Base-by-base conservation (phyloP, 345 rosid genomes). In the Ricinus communis region DNA sequence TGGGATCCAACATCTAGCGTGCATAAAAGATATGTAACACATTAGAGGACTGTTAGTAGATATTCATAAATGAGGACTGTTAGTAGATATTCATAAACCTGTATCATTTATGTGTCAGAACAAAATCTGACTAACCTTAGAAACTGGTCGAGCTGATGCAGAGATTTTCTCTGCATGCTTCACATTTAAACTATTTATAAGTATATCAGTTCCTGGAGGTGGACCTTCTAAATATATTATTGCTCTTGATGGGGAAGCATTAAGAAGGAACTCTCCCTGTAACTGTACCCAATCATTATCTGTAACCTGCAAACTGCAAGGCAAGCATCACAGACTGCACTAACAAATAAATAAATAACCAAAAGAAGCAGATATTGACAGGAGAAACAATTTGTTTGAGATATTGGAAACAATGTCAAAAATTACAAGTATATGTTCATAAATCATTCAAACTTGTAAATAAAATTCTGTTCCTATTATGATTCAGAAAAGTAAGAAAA, bases 211-310 rank as follows among this genome's bases (percentile, higher is more conserved):
- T 54, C 96, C 96, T 5, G 89, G 80, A 33, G 97, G 86, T 4
- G 97, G 98, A 69, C 97, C 98, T 87, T 94, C 98, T 10, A 90
- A 59, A 79, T 87, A 94, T 65, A 90, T 77, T 46, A 90, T 82
- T 27, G 87, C 87, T 80, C 81, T 83, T 66, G 87, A 83, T n/a
- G 96, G 96, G 41, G 84, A 79, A 55, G 83, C 89, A 74, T 90
- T 94, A 28, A 94, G 82, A 46, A 90, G 93, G 85, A 94, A 94
- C 84, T 87, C 85, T 31, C 98, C 98, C 50, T 85, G 82, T 79
- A 95, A 62, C 70, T 78, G 77, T 53, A 72, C 78, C 99, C 99
- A 95, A 36, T 89, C 86, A 61, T 82, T 83, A 70, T 85, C 87
- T 15, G 86, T 83, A 51, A 83, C 97, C 90, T 86, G 84, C 82